Base-by-base conservation (phyloP, 257 asterid genomes). In the Fraxinus anomala region DNA sequence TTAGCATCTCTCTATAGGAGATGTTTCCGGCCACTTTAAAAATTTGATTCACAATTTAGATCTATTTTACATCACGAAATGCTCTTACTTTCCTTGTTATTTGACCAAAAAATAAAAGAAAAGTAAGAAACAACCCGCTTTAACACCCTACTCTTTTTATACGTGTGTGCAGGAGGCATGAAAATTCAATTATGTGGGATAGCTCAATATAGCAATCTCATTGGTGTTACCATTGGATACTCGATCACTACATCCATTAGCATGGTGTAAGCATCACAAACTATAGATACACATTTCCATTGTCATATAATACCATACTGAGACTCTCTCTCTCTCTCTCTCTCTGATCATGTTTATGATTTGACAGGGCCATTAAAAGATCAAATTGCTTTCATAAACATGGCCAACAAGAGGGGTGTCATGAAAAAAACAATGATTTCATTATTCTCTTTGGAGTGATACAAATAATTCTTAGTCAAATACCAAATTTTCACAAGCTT, bases 401-500 rank as follows among this genome's bases (percentile, higher is more conserved):
- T 2, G 93, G 91, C 0, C 92, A 84, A 63, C 71, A 75, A 1
- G 83, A 72, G 21, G 87, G 81, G 6, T 92, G 97, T 76, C 80
- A 83, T 8, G 17, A 71, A 39, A 67, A 86, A 5, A 90, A 85
- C 82, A 82, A 87, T 67, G 79, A 79, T 0, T 92, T 34, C 86
- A 88, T 90, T 1, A 21, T 85, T 1, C 9, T 68, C 5, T 89
- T 89, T 73, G 93, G 93, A 49, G 9, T 79, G 0, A 65, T 88
- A 9, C 94, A 92, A 74, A 11, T 92, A 56, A 11, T 91, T 76
- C 80, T 92, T 0, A 77, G 89, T 77, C 97, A 92, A 79, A 86
- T 92, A 3, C 95, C 93, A 40, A 87, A 91, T 73, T 85, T 91
- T 40, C 94, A 92, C 70, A 67, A 91, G 83, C 93, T 92, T 31